Base-by-base conservation (phyloP, 768 basidiomycete genomes). In the Pisolithus orientalis region DNA sequence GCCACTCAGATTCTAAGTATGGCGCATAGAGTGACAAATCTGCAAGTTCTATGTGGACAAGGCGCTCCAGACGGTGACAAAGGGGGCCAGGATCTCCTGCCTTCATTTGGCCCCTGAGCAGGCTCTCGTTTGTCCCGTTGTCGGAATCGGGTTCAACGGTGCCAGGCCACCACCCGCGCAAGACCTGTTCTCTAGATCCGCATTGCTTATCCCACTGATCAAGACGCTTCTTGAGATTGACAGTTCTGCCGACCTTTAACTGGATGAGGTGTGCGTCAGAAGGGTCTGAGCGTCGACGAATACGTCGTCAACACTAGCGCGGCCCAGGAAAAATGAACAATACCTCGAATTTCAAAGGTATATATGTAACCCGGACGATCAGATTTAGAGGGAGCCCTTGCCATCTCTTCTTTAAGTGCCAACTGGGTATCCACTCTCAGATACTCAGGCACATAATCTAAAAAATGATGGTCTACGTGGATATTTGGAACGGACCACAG, bases 141-240 rank as follows among this genome's bases (percentile, higher is more conserved):
- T 73, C 69, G 29, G 58, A 59, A 37, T 65, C 65, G 40, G 66
- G 65, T 49, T 75, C 74, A 28, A 74, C 71, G 29, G 72, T 72
- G 21, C 78, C 78, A 1, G 90, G 90, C 75, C 83, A 90, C 71
- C 78, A 86, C 1, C 87, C 88, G 42, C 87, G 77, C 14, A 87
- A 68, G 37, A 89, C 77, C 48, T 84, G 86, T 57, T 83, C 79
- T 64, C 85, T 87, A 7, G 87, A 87, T 4, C 80, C 80, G 54
- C 90, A 93, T 59, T 89, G 87, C 59, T 85, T 90, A 21, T 75
- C 75, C 90, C 90, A 92, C 59, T 93, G 77, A 62, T 85, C 81
- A 44, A 90, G 74, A 29, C 90, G 75, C 59, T 84, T 84, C 29
- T 75, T 77, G 24, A 90, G 75, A 63, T 90, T 90, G 34, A 79